Base-by-base conservation (phyloP, 257 asterid genomes). In the Solanum ossicruentum region DNA sequence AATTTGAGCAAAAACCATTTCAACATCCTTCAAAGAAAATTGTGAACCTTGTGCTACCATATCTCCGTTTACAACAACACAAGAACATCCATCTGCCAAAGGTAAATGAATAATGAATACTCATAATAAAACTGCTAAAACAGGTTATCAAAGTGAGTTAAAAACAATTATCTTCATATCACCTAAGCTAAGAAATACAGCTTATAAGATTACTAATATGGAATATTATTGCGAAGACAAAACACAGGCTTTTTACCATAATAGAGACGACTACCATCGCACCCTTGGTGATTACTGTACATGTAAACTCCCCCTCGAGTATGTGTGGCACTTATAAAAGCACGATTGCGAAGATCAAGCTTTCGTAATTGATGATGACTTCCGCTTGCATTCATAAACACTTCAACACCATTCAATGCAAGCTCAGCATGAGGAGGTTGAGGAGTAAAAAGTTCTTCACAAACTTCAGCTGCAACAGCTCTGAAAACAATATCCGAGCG, bases 271-370 rank as follows among this genome's bases (percentile, higher is more conserved):
- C 98, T 92, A 43, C 99, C 99, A 88, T 96, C 99, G 85, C 99
- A 96, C 88, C 99, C 99, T 87, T 93, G 98, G 61, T 93, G 99
- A 92, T 95, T 96, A 87, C 98, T 93, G 81, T 96, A 96, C 98
- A 96, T 90, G 89, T 96, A 95, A 86, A 96, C 98, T 85, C 99
- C 99, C 83, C 98, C 99, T 85, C 98, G 98, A 70, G 95, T 93
- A 91, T 92, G 92, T n/a, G 98, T 96, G 84, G 99, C 98, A 83
- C 97, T 95, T 61, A 95, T 92, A 88, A 95, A 89, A 85, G 99
- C 92, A 89, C 94, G 97, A 75, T 95, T 93, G 77, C 98, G 95
- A 82, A 95, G 71, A 91, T 96, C 97, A 84, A 95, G 97, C 90
- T 96, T 96, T 72, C 99, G 89, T 86, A 95, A 87, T 83, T 95